These are phyloP conservation scores for Trametes cinnabarina DNA, from an alignment of 768 basidiomycete species.

Conservation along the genomic window DNA sequence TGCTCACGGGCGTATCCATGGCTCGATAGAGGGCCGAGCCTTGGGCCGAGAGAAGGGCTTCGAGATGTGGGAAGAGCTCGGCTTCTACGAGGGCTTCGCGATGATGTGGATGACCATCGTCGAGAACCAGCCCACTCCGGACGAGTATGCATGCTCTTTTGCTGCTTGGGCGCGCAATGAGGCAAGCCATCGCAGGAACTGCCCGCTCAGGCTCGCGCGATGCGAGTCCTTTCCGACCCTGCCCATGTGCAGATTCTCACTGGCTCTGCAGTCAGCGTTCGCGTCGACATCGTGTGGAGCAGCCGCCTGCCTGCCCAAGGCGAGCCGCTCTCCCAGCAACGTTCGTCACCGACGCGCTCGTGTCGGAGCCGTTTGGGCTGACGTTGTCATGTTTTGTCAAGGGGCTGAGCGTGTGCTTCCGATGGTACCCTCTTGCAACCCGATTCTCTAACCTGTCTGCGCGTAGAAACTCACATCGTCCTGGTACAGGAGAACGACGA, in stretches of 20 bases:
- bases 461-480: neutral
- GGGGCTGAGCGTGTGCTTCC: neutral
- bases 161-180: neutral
- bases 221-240: neutral
- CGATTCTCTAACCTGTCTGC: neutral
- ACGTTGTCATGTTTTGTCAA: neutral
- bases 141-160: conserved; percentile 45
- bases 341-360: neutral
- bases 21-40: conserved; percentile 86
- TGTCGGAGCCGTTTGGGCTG: neutral
- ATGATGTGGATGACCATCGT: conserved; percentile 61
- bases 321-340: too few relatives aligned
- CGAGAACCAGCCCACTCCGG: conserved; percentile 37
- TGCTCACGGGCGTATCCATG: conserved; percentile 85
- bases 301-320: neutral
- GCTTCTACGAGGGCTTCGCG: conserved; percentile 88
- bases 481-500: conserved; percentile 49
- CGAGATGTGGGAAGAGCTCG: conserved; percentile 97
- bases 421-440: neutral
- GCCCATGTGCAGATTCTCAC: neutral
- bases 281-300: neutral
- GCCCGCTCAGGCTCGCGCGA: neutral
- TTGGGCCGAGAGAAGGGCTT: conserved; percentile 88
- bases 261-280: neutral
- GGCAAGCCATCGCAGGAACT: neutral